phyloP scores from a whole-genome alignment of 805 yeast species.

The Wickerhamomyces alni region DNA sequence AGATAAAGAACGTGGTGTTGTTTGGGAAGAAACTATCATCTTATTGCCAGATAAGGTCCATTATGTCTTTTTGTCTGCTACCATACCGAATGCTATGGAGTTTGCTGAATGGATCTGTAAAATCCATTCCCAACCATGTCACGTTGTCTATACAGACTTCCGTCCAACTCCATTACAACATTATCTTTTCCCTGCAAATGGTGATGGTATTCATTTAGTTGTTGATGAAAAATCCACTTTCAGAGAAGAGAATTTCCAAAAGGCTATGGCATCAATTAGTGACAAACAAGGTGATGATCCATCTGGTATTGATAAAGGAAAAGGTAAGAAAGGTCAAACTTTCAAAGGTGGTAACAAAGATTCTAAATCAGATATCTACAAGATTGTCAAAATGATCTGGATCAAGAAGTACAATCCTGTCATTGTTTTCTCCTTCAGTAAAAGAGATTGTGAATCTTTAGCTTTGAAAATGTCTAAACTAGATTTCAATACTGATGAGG shows the following conservation, averaged over 20 bases:
- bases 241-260: conserved; percentile 96
- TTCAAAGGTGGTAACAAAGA: conserved; percentile 82
- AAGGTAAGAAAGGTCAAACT: conserved; percentile 73
- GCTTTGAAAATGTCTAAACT: conserved; percentile 94
- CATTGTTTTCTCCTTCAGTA: conserved; percentile 95
- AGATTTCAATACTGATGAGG: conserved; percentile 91
- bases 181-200: conserved; percentile 96
- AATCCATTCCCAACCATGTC: conserved; percentile 94
- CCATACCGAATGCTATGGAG: conserved; percentile 97
- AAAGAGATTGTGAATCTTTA: conserved; percentile 91
- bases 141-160: conserved; percentile 96
- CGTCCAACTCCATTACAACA: conserved; percentile 99
- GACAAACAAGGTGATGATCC: conserved; percentile 85
- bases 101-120: conserved; percentile 98
- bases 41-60: conserved; percentile 93
- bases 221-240: conserved; percentile 96
- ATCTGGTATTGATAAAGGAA: conserved; percentile 46
- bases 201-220: conserved; percentile 95
- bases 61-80: conserved; percentile 89
- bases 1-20: conserved; percentile 97
- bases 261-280: conserved; percentile 92
- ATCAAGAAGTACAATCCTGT: conserved; percentile 95
- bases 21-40: conserved; percentile 98
- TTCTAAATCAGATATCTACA: conserved; percentile 79
- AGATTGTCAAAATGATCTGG: conserved; percentile 98